phyloP scores from a whole-genome alignment of 2,329 filamentous ascomycete genomes.

The Plenodomus biglobosus region DNA sequence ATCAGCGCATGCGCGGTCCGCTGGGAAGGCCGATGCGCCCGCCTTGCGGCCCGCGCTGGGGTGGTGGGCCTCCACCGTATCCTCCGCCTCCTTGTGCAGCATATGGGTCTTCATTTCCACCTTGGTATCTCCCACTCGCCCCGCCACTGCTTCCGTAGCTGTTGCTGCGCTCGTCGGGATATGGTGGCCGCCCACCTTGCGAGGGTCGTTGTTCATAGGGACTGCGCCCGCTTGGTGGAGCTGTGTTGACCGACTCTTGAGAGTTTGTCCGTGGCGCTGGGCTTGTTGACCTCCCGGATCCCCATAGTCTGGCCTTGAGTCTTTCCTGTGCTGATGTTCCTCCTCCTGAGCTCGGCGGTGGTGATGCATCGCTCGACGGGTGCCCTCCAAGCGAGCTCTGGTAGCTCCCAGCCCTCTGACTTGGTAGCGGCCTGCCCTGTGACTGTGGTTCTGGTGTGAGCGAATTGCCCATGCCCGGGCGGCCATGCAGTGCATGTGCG shows the following conservation, averaged over 20 bases:
- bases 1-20: constrained; percentile 43
- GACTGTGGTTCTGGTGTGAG: constrained; percentile 36
- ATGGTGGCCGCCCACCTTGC: constrained; percentile 26
- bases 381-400: constrained; percentile 56
- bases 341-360: constrained; percentile 44
- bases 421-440: constrained; percentile 65
- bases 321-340: constrained; percentile 73
- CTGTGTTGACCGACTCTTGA: constrained; percentile 18
- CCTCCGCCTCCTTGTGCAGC: constrained; percentile 22
- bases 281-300: constrained; percentile 62
- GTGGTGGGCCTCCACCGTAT: constrained; percentile 26
- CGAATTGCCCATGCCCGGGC: constrained; percentile 33
- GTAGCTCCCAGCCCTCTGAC: constrained; percentile 73
- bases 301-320: constrained; percentile 77
- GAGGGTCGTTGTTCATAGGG: constrained; percentile 30
- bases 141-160: constrained; percentile 30
- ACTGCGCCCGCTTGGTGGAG: constrained; percentile 17
- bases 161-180: constrained; percentile 38
- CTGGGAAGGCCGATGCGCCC: constrained; percentile 43
- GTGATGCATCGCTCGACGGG: constrained; percentile 36
- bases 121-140: constrained; percentile 32
- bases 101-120: constrained; percentile 36
- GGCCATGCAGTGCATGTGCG: constrained; percentile 27
- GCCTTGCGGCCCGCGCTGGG: constrained; percentile 30
- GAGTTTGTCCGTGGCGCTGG: constrained; percentile 47